Conservation (phyloP, 2,329 filamentous ascomycete genomes). For the Lasiodiplodia sp. region DNA sequence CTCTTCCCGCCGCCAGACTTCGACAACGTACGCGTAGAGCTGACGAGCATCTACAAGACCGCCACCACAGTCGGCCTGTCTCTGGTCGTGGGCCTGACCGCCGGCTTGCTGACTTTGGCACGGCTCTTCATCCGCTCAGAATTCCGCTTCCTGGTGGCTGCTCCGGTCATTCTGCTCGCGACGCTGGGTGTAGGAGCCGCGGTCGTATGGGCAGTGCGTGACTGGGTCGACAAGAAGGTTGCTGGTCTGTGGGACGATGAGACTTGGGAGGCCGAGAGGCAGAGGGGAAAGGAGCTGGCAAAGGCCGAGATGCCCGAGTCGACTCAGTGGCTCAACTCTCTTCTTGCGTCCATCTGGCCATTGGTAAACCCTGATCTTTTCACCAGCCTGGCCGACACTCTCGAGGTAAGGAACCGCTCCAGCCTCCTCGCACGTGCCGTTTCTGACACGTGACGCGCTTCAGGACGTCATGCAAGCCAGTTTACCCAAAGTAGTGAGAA, state of each 20-base stretch:
- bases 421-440: neutral
- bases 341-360: conserved; percentile 74
- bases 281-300: conserved; percentile 57
- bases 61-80: conserved; percentile 52
- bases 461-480: conserved; percentile 80
- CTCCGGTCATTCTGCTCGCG: conserved; percentile 36
- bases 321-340: conserved; percentile 74
- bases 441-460: neutral
- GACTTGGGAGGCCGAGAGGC: conserved; percentile 70
- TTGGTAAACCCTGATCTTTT: conserved; percentile 80
- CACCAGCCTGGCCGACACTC: conserved; percentile 69
- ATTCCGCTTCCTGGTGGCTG: conserved; percentile 35
- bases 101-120: conserved; percentile 37
- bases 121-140: conserved; percentile 31
- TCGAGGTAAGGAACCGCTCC: conserved; percentile 57
- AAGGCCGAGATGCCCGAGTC: conserved; percentile 66
- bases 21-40: conserved; percentile 52
- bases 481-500: conserved; percentile 71
- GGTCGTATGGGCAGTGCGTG: conserved; percentile 56
- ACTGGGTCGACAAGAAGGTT: conserved; percentile 69
- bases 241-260: conserved; percentile 71
- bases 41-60: conserved; percentile 54
- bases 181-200: conserved; percentile 42
- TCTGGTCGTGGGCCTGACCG: conserved; percentile 44
- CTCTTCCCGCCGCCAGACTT: conserved; percentile 64